A percentile compares a stretch with the other conserved stretches of the same genome.
These are phyloP conservation scores for Clonostachys chloroleuca DNA, from an alignment of 2,329 filamentous ascomycete genomes.

Conservation along the genomic window DNA sequence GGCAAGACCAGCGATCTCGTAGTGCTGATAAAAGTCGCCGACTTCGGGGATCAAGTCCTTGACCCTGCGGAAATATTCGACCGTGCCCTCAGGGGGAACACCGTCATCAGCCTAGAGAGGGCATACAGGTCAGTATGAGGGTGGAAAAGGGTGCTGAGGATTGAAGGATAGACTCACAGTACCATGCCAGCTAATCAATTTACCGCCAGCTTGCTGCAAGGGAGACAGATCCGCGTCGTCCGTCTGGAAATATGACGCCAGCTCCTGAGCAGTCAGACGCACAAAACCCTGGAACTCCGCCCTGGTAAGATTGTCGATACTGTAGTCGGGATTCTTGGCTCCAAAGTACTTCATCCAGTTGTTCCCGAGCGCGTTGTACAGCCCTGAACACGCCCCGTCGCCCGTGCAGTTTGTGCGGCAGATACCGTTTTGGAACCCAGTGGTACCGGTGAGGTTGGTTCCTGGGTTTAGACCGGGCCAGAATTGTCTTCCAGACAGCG, in stretches of 20 bases:
- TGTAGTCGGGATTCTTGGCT: slow-evolving; percentile 1
- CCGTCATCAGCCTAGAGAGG: too few species aligned
- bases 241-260: slow-evolving; percentile 9
- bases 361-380: neutral
- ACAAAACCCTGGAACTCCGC: neutral
- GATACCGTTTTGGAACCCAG: neutral
- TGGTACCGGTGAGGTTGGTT: slow-evolving; percentile 5
- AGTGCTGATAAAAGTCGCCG: slow-evolving; percentile 23
- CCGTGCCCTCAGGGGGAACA: neutral
- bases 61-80: slow-evolving; percentile 18
- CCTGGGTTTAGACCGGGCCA: slow-evolving; percentile 5
- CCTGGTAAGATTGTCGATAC: neutral
- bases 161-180: slow-evolving; percentile 3
- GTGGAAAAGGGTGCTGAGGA: too few species aligned
- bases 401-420: slow-evolving; percentile 1
- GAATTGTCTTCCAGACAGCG: neutral
- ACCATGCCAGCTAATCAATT: slow-evolving; percentile 35
- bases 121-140: neutral
- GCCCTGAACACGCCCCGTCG: neutral
- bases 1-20: slow-evolving; percentile 20
- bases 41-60: slow-evolving; percentile 7
- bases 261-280: neutral
- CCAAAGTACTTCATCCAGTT: neutral
- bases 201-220: slow-evolving; percentile 25
- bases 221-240: slow-evolving; percentile 16